Evolutionary conservation across 306 rosid genomes (phyloP).

Genomic region (Rubus idaeus): DNA sequence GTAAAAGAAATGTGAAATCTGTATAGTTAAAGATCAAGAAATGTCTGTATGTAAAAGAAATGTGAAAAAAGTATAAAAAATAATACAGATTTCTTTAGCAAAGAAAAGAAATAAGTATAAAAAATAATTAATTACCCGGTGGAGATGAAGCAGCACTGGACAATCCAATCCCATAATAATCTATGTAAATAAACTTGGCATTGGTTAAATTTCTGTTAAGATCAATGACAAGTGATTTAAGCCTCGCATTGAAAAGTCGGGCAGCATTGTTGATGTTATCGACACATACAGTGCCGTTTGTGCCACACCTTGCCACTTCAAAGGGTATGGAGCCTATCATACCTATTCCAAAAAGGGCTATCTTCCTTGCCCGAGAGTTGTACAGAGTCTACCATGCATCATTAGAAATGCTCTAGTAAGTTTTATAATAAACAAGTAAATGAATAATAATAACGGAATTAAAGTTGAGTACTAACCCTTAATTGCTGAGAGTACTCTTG

Average conservation of each 20-base stretch:
- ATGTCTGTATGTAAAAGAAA: too few species aligned
- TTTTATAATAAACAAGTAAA: neutral
- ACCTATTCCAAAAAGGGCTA: slow-evolving; percentile 16
- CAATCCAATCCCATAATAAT: slow-evolving; percentile 6
- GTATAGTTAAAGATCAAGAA: neutral
- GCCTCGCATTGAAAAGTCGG: slow-evolving; percentile 26
- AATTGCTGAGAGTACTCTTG: slow-evolving; percentile 4
- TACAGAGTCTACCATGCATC: slow-evolving; percentile 12
- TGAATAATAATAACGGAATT: neutral
- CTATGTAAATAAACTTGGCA: slow-evolving; percentile 36
- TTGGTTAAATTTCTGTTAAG: slow-evolving; percentile 10
- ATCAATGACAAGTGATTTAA: slow-evolving; percentile 26
- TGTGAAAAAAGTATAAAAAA: neutral
- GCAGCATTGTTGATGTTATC: slow-evolving; percentile 27
- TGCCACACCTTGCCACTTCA: neutral
- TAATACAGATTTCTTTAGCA: too few species aligned
- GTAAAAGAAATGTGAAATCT: too few species aligned
- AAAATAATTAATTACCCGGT: neutral
- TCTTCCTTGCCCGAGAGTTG: slow-evolving; percentile 26
- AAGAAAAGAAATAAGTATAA: neutral
- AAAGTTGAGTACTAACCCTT: neutral
- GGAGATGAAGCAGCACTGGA: neutral
- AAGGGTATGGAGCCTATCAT: slow-evolving; percentile 32
- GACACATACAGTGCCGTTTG: slow-evolving; percentile 27
- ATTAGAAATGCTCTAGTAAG: neutral